phyloP scores from a whole-genome alignment of 805 yeast species.

The Grigorovia humatica region DNA sequence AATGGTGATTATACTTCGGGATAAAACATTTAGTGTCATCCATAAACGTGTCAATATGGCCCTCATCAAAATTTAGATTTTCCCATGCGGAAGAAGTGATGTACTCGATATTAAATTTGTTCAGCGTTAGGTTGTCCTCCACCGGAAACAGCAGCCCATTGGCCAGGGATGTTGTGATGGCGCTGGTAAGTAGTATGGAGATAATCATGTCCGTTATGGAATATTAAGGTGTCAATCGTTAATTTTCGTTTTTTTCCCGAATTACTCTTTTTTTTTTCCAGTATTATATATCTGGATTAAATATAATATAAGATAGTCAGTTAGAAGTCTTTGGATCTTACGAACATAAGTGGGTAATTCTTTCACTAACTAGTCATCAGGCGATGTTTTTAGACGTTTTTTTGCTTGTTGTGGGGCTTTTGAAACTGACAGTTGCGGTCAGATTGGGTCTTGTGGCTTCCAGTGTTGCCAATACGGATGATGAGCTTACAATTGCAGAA shows the following conservation, averaged over 20 bases:
- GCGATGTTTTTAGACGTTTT: background rate
- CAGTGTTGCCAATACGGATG: background rate
- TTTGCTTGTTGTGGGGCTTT: background rate
- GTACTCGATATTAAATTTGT: conserved; percentile 15
- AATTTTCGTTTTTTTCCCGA: background rate
- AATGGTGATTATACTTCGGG: conserved; percentile 5
- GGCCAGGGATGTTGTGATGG: background rate
- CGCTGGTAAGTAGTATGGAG: background rate
- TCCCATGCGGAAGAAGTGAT: conserved; percentile 13
- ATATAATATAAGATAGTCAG: too few species aligned
- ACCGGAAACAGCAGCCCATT: conserved; percentile 12
- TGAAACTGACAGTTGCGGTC: background rate
- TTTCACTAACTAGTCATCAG: too few species aligned
- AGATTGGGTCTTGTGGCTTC: background rate
- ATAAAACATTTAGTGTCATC: conserved; percentile 15
- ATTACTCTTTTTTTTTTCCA: background rate
- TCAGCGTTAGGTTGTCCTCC: conserved; percentile 12
- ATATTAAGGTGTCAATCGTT: background rate
- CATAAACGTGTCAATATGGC: conserved; percentile 12
- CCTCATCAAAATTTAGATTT: conserved; percentile 9
- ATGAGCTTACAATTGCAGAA: background rate
- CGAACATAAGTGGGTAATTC: too few species aligned
- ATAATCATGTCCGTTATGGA: background rate
- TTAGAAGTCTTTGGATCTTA: too few species aligned
- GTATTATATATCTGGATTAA: too few species aligned